Evolutionary conservation across 768 basidiomycete genomes (phyloP).

Genomic region (Leucosporidium creatinivorum): DNA sequence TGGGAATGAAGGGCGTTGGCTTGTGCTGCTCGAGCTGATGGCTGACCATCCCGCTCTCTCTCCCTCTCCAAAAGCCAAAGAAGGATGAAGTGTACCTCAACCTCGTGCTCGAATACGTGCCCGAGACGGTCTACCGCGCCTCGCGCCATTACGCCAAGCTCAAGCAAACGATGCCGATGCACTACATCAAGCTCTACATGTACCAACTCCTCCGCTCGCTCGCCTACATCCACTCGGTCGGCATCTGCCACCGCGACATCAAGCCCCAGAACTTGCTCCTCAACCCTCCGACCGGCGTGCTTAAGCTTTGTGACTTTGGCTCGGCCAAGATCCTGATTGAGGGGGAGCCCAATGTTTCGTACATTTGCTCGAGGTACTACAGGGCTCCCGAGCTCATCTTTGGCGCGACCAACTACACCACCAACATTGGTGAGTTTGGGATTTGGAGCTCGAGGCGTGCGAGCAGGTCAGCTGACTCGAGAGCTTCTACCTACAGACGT

Average conservation of each 20-base stretch:
- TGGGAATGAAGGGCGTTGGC: not conserved
- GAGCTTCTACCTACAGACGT: slow-evolving; percentile 56
- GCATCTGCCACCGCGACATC: slow-evolving; percentile 99
- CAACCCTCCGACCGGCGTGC: slow-evolving; percentile 90
- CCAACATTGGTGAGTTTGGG: slow-evolving; percentile 76
- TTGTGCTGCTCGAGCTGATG: not conserved
- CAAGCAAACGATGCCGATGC: slow-evolving; percentile 99
- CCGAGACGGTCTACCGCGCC: slow-evolving; percentile 98
- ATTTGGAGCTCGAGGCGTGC: not conserved
- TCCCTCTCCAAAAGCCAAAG: slow-evolving; percentile 46
- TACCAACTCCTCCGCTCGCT: slow-evolving; percentile 96
- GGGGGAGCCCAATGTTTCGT: slow-evolving; percentile 97
- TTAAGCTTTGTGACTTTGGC: slow-evolving; percentile 98
- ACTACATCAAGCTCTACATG: slow-evolving; percentile 99
- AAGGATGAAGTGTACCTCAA: slow-evolving; percentile 99
- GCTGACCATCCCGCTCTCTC: slow-evolving; percentile 7
- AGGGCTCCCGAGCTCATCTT: slow-evolving; percentile 98
- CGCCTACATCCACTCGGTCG: slow-evolving; percentile 98
- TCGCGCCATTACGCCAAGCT: slow-evolving; percentile 98
- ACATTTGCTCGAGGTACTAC: slow-evolving; percentile 99
- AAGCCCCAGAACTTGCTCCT: slow-evolving; percentile 98
- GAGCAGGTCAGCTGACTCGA: not conserved
- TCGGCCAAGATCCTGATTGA: slow-evolving; percentile 97
- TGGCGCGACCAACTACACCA: slow-evolving; percentile 98
- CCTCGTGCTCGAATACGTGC: slow-evolving; percentile 97